A percentile compares a stretch with the other conserved stretches of the same genome.
phyloP scores from a whole-genome alignment of 176 grass and related monocot genomes.

The Oryza brachyantha region DNA sequence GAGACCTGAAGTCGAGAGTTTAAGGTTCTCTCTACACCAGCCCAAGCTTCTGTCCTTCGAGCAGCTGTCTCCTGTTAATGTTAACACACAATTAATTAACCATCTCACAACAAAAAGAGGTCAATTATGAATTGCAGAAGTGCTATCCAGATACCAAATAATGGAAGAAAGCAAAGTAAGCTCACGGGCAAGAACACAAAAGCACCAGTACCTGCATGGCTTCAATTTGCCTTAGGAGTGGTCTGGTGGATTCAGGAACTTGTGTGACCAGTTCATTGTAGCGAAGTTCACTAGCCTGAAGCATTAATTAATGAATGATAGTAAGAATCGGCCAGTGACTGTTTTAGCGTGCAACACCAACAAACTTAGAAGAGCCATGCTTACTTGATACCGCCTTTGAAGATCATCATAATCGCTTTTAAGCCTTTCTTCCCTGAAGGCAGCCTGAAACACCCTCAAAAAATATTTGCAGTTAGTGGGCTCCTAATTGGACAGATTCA shows the following conservation, averaged over 20 bases:
- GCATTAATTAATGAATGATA: conserved; percentile 21
- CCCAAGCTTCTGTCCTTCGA: conserved; percentile 92
- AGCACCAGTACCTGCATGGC: conserved; percentile 84
- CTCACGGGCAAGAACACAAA: conserved; percentile 13
- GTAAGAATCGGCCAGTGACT: not conserved
- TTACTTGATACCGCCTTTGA: conserved; percentile 97
- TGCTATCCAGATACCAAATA: not conserved
- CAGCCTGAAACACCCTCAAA: conserved; percentile 53
- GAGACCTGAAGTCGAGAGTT: conserved; percentile 93
- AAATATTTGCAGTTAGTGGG: not conserved
- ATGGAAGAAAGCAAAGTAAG: conserved; percentile 9
- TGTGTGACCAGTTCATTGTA: conserved; percentile 98
- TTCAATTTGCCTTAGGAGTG: conserved; percentile 97
- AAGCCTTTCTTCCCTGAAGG: conserved; percentile 91
- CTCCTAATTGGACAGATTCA: not conserved
- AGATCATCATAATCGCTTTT: conserved; percentile 93
- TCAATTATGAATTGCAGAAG: conserved; percentile 2
- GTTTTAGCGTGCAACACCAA: conserved; percentile 20
- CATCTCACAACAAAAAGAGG: not conserved
- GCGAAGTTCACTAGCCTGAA: conserved; percentile 89
- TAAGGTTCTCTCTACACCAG: conserved; percentile 85
- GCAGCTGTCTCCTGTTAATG: conserved; percentile 78
- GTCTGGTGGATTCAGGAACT: conserved; percentile 95
- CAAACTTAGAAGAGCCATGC: conserved; percentile 20
- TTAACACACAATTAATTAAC: conserved; percentile 28